phyloP scores from a whole-genome alignment of 75 land plant genomes.

The Pinus taeda region DNA sequence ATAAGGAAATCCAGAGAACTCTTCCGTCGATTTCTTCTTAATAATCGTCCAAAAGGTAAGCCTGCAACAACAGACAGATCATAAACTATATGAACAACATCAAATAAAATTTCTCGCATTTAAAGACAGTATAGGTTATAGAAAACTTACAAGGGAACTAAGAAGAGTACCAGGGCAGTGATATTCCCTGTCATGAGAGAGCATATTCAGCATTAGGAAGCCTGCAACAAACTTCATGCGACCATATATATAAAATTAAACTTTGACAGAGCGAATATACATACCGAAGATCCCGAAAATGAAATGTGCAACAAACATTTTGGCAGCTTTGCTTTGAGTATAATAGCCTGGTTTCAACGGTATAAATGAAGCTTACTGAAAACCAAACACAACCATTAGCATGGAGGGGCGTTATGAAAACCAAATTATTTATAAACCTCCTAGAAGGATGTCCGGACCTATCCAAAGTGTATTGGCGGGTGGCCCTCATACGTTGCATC shows the following conservation, averaged over 20 bases:
- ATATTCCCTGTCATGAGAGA: constrained; percentile 1
- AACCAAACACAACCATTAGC: no score
- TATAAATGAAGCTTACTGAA: no score
- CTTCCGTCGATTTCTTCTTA: constrained; percentile 46
- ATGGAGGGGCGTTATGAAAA: no score
- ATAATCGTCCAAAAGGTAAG: constrained; percentile 57
- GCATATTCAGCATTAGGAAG: not conserved
- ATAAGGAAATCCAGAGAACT: constrained; percentile 70
- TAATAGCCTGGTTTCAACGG: no score
- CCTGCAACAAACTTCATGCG: not conserved
- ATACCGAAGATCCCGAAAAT: no score
- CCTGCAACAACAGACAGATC: constrained; percentile 15
- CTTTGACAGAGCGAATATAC: no score
- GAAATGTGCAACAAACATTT: no score
- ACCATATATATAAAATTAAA: not conserved
- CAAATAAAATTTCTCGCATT: not conserved
- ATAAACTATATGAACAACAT: not conserved
- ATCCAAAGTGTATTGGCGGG: no score
- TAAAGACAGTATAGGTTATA: not conserved
- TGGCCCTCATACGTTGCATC: no score
- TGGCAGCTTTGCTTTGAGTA: no score
- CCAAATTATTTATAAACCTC: no score
- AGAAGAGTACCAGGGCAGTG: constrained; percentile 4
- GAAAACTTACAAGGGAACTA: constrained; percentile 4
- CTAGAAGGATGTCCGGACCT: no score